These are phyloP conservation scores for Aspergillus cristatus DNA, from an alignment of 495 filamentous ascomycete genomes.

Conservation along the genomic window DNA sequence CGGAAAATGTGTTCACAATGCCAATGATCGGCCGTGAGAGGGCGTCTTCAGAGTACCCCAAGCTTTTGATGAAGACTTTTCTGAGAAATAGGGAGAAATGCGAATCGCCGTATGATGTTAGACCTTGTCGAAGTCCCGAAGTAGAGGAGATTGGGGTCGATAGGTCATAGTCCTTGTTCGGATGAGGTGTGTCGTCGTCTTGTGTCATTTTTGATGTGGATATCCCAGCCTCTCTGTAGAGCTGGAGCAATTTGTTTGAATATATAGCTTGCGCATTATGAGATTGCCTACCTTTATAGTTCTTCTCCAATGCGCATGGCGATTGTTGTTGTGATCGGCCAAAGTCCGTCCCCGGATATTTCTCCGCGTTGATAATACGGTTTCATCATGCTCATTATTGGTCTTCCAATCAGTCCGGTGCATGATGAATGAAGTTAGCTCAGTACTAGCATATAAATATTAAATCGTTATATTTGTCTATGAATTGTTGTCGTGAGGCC, in stretches of 20 bases:
- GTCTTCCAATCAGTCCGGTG: not conserved
- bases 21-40: slow-evolving; percentile 56
- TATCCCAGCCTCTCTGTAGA: no score
- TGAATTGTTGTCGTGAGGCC: no score
- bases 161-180: slow-evolving; percentile 46
- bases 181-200: not conserved
- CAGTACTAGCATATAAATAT: no score
- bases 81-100: slow-evolving; percentile 63
- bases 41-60: slow-evolving; percentile 58
- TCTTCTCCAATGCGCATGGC: no score
- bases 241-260: no score
- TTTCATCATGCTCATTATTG: not conserved
- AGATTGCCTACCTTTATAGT: no score
- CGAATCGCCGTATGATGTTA: slow-evolving; percentile 59
- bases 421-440: no score
- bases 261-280: no score
- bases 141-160: slow-evolving; percentile 34
- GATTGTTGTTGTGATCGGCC: not conserved
- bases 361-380: slow-evolving; percentile 1
- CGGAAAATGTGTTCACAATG: slow-evolving; percentile 56
- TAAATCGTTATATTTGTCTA: no score
- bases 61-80: slow-evolving; percentile 62
- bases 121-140: slow-evolving; percentile 47
- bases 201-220: not conserved
- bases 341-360: slow-evolving; percentile 1